A percentile compares a stretch with the other conserved stretches of the same genome.
Conservation (phyloP, 2,329 filamentous ascomycete genomes). For the Ophiostoma ips region DNA sequence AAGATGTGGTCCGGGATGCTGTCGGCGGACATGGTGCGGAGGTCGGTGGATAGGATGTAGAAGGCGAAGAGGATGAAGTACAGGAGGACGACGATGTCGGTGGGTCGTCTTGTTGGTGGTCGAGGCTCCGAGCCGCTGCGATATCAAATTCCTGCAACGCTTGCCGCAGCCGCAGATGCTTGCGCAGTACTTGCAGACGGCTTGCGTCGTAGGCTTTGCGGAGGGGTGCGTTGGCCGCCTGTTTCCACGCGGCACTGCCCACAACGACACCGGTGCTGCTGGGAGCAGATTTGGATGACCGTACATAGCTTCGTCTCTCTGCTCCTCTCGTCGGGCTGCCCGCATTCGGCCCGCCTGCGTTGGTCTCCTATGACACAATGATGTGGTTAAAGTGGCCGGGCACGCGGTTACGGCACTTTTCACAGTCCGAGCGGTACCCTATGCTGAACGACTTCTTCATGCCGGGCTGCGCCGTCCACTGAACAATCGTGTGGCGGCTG, state of each 20-base stretch:
- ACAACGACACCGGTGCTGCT: background rate
- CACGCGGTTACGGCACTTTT: slow-evolving; percentile 61
- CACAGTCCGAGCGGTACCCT: slow-evolving; percentile 64
- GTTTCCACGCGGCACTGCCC: background rate
- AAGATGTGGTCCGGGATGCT: background rate
- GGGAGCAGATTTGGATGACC: background rate
- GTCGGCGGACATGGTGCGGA: background rate
- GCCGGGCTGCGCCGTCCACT: slow-evolving; percentile 46
- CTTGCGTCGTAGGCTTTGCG: background rate
- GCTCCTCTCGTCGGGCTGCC: background rate
- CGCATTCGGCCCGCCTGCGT: background rate
- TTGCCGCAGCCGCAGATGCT: background rate
- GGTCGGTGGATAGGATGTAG: background rate
- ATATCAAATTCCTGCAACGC: background rate
- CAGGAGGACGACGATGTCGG: background rate
- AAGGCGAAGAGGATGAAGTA: background rate
- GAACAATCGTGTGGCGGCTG: slow-evolving; percentile 45
- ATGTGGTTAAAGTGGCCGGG: slow-evolving; percentile 75
- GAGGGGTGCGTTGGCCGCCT: background rate
- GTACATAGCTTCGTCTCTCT: background rate
- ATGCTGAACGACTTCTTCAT: slow-evolving; percentile 63
- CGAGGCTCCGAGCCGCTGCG: background rate
- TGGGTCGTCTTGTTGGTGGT: background rate
- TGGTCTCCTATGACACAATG: slow-evolving; percentile 40
- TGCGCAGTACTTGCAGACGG: background rate